A percentile compares a stretch with the other conserved stretches of the same genome.
These are phyloP conservation scores for Xylaria sp. DNA, from an alignment of 495 filamentous ascomycete genomes.

Conservation along the genomic window DNA sequence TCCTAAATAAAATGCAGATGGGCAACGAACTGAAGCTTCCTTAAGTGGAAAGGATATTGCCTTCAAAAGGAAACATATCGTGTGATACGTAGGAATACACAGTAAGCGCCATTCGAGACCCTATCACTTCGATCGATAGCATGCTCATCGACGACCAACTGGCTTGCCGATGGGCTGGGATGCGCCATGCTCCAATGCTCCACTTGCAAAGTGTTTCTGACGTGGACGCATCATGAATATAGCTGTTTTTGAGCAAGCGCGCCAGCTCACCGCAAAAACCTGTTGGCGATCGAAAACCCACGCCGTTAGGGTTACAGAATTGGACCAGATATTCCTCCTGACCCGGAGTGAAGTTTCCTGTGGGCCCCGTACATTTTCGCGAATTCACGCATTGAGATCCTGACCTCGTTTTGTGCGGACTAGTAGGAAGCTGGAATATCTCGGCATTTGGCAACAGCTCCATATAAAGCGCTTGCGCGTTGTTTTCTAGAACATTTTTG, in stretches of 20 bases:
- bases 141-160: not conserved
- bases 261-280: not conserved
- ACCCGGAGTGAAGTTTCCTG: not conserved
- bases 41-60: not conserved
- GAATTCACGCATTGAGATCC: not conserved
- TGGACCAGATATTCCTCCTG: not conserved
- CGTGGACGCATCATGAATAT: not conserved
- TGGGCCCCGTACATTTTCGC: not conserved
- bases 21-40: not conserved
- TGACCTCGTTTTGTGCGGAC: not conserved
- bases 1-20: not conserved
- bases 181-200: conserved; percentile 17
- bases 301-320: not conserved
- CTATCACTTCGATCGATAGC: not conserved
- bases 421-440: not conserved
- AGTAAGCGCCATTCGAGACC: not conserved
- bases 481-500: conserved; percentile 15
- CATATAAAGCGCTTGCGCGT: not conserved
- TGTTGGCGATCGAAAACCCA: not conserved
- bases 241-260: not conserved
- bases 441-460: conserved; percentile 1
- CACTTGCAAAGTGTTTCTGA: not conserved
- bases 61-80: not conserved
- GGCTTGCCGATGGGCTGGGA: not conserved
- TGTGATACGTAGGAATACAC: not conserved